Evolutionary conservation across 1,139 yeast genomes (phyloP).

Genomic region (Maudiozyma humilis): DNA sequence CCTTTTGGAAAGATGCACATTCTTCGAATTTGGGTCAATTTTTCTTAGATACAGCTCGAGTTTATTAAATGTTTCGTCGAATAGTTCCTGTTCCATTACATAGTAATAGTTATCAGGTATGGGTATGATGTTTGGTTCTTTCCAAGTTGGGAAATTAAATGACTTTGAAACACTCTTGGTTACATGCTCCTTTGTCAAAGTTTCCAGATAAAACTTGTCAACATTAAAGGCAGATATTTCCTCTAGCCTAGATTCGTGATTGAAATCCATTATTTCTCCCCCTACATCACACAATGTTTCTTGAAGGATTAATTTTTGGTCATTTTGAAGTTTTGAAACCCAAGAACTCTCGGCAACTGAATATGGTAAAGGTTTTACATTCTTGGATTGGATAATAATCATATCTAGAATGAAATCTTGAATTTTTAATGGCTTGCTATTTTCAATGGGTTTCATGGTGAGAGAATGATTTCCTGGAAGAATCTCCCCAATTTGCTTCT

Average conservation of each 20-base stretch:
- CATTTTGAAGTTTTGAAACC: not conserved
- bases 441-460: not conserved
- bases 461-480: too few relatives aligned
- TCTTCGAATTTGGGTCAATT: too few relatives aligned
- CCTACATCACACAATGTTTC: not conserved
- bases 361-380: too few relatives aligned
- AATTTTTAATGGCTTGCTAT: not conserved
- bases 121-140: not conserved
- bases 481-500: not conserved
- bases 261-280: not conserved
- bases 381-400: not conserved
- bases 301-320: not conserved
- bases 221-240: too few relatives aligned
- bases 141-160: not conserved
- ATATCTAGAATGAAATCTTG: not conserved
- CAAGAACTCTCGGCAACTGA: too few relatives aligned
- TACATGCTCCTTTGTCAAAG: not conserved
- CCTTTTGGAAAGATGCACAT: too few relatives aligned
- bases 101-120: not conserved
- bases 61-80: slow-evolving; percentile 15
- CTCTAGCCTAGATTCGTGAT: too few relatives aligned
- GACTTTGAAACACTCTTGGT: too few relatives aligned
- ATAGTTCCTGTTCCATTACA: slow-evolving; percentile 7
- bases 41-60: slow-evolving; percentile 19
- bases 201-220: too few relatives aligned